These are phyloP conservation scores for Andalucia godoyi DNA, from an alignment of 78 protist genomes.

Conservation along the genomic window DNA sequence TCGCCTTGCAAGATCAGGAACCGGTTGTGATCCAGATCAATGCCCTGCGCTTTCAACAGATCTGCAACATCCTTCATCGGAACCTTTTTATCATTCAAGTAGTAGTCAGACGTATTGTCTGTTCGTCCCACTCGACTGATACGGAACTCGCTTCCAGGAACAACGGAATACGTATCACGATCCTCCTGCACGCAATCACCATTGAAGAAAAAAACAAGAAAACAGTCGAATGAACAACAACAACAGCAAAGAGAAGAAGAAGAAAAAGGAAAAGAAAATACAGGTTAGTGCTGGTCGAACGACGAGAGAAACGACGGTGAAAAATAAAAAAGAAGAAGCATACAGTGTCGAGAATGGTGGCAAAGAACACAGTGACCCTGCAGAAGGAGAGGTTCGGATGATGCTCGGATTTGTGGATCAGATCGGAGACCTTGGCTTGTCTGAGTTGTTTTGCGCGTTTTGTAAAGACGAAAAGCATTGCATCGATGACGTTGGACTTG, in stretches of 20 bases:
- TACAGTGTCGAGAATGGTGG: constrained; percentile 74
- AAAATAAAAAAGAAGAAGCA: not conserved
- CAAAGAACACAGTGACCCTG: constrained; percentile 86
- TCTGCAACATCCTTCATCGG: constrained; percentile 40
- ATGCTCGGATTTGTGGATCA: constrained; percentile 87
- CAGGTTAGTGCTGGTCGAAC: too few species aligned
- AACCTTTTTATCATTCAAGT: constrained; percentile 37
- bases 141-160: constrained; percentile 56
- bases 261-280: not conserved
- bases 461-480: constrained; percentile 97
- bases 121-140: constrained; percentile 68
- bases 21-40: constrained; percentile 97
- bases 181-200: constrained; percentile 18
- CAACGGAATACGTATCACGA: constrained; percentile 18
- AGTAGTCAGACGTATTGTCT: constrained; percentile 49
- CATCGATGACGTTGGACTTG: constrained; percentile 98
- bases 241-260: not conserved
- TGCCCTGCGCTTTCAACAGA: constrained; percentile 58
- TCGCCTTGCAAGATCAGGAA: constrained; percentile 98
- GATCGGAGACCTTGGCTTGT: constrained; percentile 75
- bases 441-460: constrained; percentile 83
- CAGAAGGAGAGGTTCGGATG: constrained; percentile 44
- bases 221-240: not conserved
- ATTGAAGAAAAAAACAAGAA: not conserved
- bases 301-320: not conserved